These are phyloP conservation scores for Hanseniaspora vineae DNA, from an alignment of 805 yeast species.

Conservation along the genomic window DNA sequence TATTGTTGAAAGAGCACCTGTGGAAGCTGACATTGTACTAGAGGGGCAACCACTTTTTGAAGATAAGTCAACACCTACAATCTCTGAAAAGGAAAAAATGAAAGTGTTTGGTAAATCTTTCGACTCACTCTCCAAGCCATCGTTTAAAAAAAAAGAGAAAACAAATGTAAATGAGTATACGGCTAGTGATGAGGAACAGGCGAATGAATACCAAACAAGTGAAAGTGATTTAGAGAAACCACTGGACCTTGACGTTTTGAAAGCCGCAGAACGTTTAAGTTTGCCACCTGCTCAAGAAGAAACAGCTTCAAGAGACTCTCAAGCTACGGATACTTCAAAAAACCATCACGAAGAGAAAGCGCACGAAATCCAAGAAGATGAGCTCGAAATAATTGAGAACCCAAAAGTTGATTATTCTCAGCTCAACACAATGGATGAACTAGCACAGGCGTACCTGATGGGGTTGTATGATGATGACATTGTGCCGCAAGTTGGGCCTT, in stretches of 20 bases:
- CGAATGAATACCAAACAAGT: neutral
- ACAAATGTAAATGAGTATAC: neutral
- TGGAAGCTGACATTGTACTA: constrained; percentile 1
- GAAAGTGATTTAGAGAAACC: constrained; percentile 1
- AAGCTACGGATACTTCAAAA: too few species aligned
- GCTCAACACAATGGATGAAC: constrained; percentile 36
- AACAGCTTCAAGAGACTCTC: too few species aligned
- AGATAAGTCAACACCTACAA: neutral
- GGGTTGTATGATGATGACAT: constrained; percentile 53
- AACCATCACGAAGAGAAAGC: neutral
- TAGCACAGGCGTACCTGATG: constrained; percentile 47
- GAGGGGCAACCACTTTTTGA: too few species aligned
- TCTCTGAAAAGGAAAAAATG: neutral
- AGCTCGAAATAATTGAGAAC: constrained; percentile 7
- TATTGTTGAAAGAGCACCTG: constrained; percentile 3
- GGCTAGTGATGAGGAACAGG: neutral
- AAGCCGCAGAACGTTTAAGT: neutral
- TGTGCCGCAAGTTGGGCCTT: constrained; percentile 9
- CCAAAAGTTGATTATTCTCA: constrained; percentile 29
- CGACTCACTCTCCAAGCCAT: constrained; percentile 4
- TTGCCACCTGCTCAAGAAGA: too few species aligned
- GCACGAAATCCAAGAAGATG: constrained; percentile 2
- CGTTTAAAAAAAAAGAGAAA: too few species aligned
- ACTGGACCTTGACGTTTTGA: neutral
- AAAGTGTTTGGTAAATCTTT: constrained; percentile 2